Evolutionary conservation across 345 rosid genomes (phyloP), one percentile per base, ranked within the genome.

Genomic region (Erysimum cheiranthoides): DNA sequence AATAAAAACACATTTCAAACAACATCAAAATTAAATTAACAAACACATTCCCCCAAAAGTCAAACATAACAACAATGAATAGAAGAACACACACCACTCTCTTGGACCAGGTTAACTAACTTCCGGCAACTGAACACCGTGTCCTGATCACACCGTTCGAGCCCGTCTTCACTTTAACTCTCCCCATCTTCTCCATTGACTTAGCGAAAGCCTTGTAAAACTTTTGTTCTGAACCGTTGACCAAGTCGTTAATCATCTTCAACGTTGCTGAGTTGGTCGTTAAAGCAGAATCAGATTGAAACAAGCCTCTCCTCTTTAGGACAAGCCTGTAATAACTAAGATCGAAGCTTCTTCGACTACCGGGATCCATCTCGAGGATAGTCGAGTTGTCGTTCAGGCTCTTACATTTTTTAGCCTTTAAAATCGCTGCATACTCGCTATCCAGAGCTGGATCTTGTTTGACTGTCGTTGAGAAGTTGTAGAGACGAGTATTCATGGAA

Each of bases 171-270:
- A 88, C 98, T 43, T 88, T 66, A 56, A 85, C 56, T 59, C 84
- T 73, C 8, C 89, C 93, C 94, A 91, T 81, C 80, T 87, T 91
- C 86, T 88, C 97, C 94, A 93, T 82, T 5, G 97, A 84, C 25
- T 40, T 46, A 4, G 87, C 93, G 30, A 93, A 93, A 38, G 88
- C 88, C 28, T 79, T 75, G 17, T 45, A 90, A 80, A 90, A 90
- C 53, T 76, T 82, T 2, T 78, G 8, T 5, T 68, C 57, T 2
- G 98, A 74, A 25, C 93, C 96, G 5, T 78, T 56, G 10, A 86
- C 82, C 11, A 91, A 74, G 45, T 85, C 83, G 30, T 81, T 82
- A 53, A 91, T 58, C 65, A 45, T 53, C 62, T 84, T 71, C 65
- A 86, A 58, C 5, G 96, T 82, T 2, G 75, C 73, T 4, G 89